Evolutionary conservation across 208 protist genomes (phyloP).

Genomic region (Acanthamoeba royreba): DNA sequence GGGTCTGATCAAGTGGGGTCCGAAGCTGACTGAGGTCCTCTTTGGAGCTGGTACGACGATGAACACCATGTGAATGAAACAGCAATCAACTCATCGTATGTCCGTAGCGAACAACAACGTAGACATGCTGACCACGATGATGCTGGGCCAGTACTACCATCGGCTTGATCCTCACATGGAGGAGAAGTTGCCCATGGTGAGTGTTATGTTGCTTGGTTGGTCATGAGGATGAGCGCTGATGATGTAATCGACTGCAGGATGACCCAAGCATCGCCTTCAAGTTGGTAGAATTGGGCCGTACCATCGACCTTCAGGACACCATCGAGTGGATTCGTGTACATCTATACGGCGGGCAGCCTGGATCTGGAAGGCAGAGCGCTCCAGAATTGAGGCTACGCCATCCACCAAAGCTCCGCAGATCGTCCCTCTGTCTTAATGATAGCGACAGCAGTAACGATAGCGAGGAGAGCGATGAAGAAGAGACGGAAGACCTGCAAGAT

Average conservation of each 20-base stretch:
- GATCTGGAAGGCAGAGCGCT: no score
- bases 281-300: background rate
- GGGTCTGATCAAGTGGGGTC: slow-evolving; percentile 41
- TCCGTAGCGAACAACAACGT: background rate
- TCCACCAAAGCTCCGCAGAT: no score
- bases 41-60: background rate
- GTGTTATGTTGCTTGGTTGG: no score
- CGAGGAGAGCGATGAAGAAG: background rate
- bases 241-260: no score
- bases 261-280: background rate
- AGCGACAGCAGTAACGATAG: background rate
- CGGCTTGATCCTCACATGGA: slow-evolving; percentile 22
- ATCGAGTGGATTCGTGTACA: slow-evolving; percentile 6
- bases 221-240: no score
- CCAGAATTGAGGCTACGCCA: no score
- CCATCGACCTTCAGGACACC: background rate
- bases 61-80: no score
- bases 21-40: background rate
- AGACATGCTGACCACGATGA: background rate
- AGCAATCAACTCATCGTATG: no score
- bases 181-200: slow-evolving; percentile 19
- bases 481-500: background rate
- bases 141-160: slow-evolving; percentile 18
- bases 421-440: no score
- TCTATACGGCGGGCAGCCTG: background rate